Conservation (phyloP, 116 monocot species). For the Thalassia testudinum region DNA sequence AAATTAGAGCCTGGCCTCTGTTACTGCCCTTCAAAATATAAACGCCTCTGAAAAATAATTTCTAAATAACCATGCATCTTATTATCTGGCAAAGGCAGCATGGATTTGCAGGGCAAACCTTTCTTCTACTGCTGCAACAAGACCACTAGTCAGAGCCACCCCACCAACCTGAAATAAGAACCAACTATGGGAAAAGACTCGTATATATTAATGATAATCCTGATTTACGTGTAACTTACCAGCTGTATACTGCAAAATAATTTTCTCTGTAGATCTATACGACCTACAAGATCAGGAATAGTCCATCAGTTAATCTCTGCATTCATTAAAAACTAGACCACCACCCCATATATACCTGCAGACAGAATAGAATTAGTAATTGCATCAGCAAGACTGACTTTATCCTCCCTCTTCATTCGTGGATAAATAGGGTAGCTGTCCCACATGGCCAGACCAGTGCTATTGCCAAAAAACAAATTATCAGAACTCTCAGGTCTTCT, state of each 20-base stretch:
- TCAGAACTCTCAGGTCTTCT: constrained; percentile 60
- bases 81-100: too few relatives aligned
- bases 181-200: too few relatives aligned
- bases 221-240: constrained; percentile 21
- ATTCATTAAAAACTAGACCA: too few relatives aligned
- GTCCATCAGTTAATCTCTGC: not conserved
- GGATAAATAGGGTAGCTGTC: constrained; percentile 57
- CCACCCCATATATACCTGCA: constrained; percentile 39
- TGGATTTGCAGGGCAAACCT: constrained; percentile 34
- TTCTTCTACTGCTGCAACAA: constrained; percentile 74
- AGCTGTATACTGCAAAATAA: constrained; percentile 92
- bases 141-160: constrained; percentile 57
- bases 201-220: not conserved
- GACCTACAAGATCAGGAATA: constrained; percentile 28
- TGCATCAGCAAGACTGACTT: constrained; percentile 84
- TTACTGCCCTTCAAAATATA: too few relatives aligned
- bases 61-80: too few relatives aligned
- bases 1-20: too few relatives aligned
- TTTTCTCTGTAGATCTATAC: constrained; percentile 88
- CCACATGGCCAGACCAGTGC: constrained; percentile 42
- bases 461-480: constrained; percentile 40
- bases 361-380: constrained; percentile 85
- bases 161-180: constrained; percentile 66
- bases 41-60: too few relatives aligned
- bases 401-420: constrained; percentile 56